Percentiles rank a stretch among this genome's conserved stretches.
Evolutionary conservation across 2,329 filamentous ascomycete genomes (phyloP).

Genomic region (Thielaviopsis cerberus): DNA sequence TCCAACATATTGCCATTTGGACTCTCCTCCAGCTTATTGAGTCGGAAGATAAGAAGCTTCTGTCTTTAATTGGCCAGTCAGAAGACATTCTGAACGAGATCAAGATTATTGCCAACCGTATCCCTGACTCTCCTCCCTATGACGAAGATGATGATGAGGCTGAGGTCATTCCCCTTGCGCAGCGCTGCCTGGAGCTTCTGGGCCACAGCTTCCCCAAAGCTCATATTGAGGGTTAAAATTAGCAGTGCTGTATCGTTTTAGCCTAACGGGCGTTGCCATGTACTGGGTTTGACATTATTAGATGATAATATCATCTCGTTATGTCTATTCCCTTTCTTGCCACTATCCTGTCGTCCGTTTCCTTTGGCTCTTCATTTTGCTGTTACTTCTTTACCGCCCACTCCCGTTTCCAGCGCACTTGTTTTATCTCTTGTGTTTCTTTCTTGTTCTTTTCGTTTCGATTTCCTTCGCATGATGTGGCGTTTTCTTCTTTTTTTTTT

Average conservation of each 20-base stretch:
- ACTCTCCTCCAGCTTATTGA: constrained; percentile 88
- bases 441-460: not conserved
- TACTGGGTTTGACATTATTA: not conserved
- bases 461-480: constrained; percentile 8
- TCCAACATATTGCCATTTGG: constrained; percentile 99
- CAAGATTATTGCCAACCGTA: constrained; percentile 72
- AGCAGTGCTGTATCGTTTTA: not conserved
- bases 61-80: constrained; percentile 72
- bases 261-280: not conserved
- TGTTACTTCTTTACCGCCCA: constrained; percentile 5
- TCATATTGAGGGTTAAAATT: constrained; percentile 55
- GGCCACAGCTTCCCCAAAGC: constrained; percentile 59
- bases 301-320: constrained; percentile 8
- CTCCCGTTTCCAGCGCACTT: not conserved
- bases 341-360: constrained; percentile 11
- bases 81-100: constrained; percentile 87
- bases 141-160: constrained; percentile 77
- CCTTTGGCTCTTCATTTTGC: too few relatives aligned
- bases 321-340: constrained; percentile 13
- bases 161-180: constrained; percentile 79
- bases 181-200: constrained; percentile 72
- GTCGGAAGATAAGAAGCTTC: constrained; percentile 79
- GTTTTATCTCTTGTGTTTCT: not conserved
- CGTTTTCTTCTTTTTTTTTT: constrained; percentile 1
- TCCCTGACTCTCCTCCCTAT: constrained; percentile 41